Evolutionary conservation across 495 filamentous ascomycete genomes (phyloP), one percentile per base, ranked within the genome.

Genomic region (Pyronema omphalodes): DNA sequence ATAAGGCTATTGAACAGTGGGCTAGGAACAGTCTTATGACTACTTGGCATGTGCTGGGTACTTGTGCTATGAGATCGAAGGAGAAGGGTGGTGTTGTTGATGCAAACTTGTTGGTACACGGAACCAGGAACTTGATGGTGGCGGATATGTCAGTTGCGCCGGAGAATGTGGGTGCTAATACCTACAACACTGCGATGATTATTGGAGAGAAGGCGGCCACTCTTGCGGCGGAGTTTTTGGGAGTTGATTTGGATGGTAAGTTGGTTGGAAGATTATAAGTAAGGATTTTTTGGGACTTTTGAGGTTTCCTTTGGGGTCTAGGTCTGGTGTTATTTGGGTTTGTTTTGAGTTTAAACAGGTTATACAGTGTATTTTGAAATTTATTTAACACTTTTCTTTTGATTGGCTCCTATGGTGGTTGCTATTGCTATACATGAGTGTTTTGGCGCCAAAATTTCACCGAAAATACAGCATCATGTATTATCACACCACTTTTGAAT

Each of bases 191-290:
- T 1, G 79, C 77, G 1, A 60, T 82, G 56, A 57, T 73, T 37
- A 64, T 82, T 37, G 77, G 77, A 7, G 78, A 82, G 66, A 80
- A 74, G 67, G 77, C 71, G 14, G 77, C 79, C 1, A 70, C 72
- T 45, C 74, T 82, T 19, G 68, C 77, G 59, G 71, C 71, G 3
- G 63, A 68, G 57, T 70, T 80, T 58, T 61, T 80, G 15, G 71
- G 72, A 9, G 40, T 64, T 33, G 44, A 47, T 29, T 5, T 29
- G 1, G 23, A 29, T 29, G 5, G 23, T 29, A 29, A 29, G 23
- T 29, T 29, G 23, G 23, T 29, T 29, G 23, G 23, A 29, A 29
- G 23, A 29, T 29, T 29, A 5, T 29, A 29, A 29, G 5, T 29
- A 5, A 5, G 23, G n/a, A n/a, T n/a, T 29, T 29, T 29, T 5